These are phyloP conservation scores for Smithsoniella earleae DNA, from an alignment of 163 green algal genomes.

Conservation along the genomic window DNA sequence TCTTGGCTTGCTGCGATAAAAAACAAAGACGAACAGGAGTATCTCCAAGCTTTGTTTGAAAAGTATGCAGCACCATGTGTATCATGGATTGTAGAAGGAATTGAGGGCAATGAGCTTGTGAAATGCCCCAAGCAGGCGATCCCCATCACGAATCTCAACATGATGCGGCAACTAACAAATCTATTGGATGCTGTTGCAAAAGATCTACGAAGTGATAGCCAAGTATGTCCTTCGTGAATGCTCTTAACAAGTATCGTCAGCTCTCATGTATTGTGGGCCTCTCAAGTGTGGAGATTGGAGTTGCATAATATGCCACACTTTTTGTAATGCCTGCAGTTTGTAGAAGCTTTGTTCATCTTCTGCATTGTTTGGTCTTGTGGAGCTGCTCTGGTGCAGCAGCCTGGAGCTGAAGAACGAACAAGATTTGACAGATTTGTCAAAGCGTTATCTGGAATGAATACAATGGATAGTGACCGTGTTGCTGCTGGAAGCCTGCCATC, in stretches of 20 bases:
- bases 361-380: conserved; percentile 71
- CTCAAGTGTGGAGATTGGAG: no score
- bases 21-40: conserved; percentile 38
- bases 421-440: conserved; percentile 69
- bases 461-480: conserved; percentile 55
- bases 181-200: conserved; percentile 48
- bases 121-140: conserved; percentile 50
- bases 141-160: conserved; percentile 70
- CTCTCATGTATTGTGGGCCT: no score
- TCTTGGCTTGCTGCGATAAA: conserved; percentile 55
- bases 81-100: conserved; percentile 63
- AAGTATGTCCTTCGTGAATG: no score
- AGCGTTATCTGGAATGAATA: conserved; percentile 45
- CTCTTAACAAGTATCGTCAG: no score
- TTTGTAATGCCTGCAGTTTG: no score
- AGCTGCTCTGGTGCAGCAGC: conserved; percentile 51
- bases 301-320: no score
- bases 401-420: conserved; percentile 51
- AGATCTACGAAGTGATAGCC: no score
- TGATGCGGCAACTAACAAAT: conserved; percentile 64
- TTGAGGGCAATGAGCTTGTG: conserved; percentile 65
- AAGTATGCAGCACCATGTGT: conserved; percentile 62
- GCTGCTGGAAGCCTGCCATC: conserved; percentile 51
- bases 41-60: conserved; percentile 62
- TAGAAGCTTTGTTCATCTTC: conserved; percentile 71